Conservation (phyloP, 129 eudicot genomes). For the Centrapalus pauciflorus region DNA sequence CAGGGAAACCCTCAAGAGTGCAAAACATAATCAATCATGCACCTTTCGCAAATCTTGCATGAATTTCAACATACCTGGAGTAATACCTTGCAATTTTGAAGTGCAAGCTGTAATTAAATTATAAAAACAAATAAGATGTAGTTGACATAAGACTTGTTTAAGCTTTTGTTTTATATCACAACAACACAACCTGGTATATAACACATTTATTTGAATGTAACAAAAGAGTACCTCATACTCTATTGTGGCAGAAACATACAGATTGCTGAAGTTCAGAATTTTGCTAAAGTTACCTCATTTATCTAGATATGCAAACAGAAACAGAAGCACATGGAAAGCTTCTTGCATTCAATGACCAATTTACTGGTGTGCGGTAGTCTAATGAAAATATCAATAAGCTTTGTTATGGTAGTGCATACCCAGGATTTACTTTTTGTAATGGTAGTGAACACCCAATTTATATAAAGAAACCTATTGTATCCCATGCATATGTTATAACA, state of each 20-base stretch:
- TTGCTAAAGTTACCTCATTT: too few species aligned
- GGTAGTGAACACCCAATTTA: too few species aligned
- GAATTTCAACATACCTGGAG: conserved; percentile 71
- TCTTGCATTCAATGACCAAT: background rate
- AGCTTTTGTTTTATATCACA: too few species aligned
- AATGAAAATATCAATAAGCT: too few species aligned
- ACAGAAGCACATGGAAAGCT: background rate
- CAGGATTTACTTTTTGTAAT: too few species aligned
- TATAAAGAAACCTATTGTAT: too few species aligned
- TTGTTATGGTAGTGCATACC: too few species aligned
- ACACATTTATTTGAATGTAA: too few species aligned
- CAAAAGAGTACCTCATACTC: too few species aligned
- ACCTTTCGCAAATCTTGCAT: conserved; percentile 89
- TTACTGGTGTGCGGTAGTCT: too few species aligned
- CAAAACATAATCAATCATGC: background rate
- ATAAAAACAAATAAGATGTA: background rate
- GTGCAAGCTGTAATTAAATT: background rate
- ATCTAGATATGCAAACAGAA: background rate
- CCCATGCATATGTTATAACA: background rate
- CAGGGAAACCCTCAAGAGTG: background rate
- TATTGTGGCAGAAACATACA: background rate
- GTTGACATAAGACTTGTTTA: background rate
- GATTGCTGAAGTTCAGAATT: too few species aligned
- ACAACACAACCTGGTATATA: too few species aligned
- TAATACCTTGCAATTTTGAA: conserved; percentile 49